Conservation (phyloP, 2,329 filamentous ascomycete genomes). For the Grosmannia penicillata region DNA sequence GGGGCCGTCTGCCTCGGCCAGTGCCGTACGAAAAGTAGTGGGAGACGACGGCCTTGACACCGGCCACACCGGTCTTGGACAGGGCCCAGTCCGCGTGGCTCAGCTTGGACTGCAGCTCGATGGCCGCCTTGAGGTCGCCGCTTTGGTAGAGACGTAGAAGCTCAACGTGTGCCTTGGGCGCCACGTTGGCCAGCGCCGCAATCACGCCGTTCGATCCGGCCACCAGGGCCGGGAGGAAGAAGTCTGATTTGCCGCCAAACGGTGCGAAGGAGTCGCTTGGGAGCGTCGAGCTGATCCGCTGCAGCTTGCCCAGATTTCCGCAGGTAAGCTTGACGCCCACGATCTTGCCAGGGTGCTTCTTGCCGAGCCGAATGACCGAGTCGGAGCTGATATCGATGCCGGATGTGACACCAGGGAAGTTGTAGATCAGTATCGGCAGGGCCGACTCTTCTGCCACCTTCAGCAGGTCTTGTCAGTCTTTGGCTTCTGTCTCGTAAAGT, state of each 20-base stretch:
- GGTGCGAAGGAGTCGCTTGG: constrained; percentile 15
- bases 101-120: constrained; percentile 1
- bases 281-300: constrained; percentile 17
- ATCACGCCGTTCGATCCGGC: constrained; percentile 26
- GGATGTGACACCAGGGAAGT: constrained; percentile 36
- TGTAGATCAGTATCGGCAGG: constrained; percentile 38
- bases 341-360: constrained; percentile 31
- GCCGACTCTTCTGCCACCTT: constrained; percentile 35
- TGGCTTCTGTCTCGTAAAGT: too few relatives aligned
- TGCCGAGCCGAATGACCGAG: constrained; percentile 28
- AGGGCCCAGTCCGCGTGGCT: constrained; percentile 4
- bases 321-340: constrained; percentile 40
- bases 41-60: constrained; percentile 2
- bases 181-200: constrained; percentile 23
- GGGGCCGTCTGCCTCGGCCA: constrained; percentile 2
- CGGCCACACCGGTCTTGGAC: constrained; percentile 1
- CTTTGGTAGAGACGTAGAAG: background rate
- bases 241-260: constrained; percentile 25
- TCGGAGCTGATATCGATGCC: constrained; percentile 38
- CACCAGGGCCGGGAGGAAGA: constrained; percentile 24
- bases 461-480: too few relatives aligned
- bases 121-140: constrained; percentile 1
- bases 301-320: constrained; percentile 44
- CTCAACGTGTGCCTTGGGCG: constrained; percentile 2
- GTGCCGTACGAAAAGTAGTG: constrained; percentile 2